These are phyloP conservation scores for Aspergillus nidulans DNA, from an alignment of 495 filamentous ascomycete species.

Conservation along the genomic window DNA sequence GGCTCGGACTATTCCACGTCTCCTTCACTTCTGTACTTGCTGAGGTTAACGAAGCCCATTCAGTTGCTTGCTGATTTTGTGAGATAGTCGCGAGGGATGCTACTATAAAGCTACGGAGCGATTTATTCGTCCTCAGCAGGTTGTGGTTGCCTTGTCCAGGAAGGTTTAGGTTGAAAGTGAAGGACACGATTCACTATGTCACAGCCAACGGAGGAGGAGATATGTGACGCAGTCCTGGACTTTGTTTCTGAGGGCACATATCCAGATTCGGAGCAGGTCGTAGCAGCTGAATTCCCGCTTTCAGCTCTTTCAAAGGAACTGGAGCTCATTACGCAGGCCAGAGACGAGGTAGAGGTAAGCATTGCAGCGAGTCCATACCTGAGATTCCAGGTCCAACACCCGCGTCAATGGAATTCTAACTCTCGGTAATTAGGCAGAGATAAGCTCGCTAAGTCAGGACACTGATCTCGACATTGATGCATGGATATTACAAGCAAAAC, in stretches of 20 bases:
- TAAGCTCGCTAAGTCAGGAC: conserved; percentile 66
- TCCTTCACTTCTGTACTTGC: conserved; percentile 3
- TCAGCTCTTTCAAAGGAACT: conserved; percentile 58
- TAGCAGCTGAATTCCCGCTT: conserved; percentile 57
- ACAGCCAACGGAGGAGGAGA: conserved; percentile 28
- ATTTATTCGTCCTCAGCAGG: too few species aligned
- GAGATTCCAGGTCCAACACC: background rate
- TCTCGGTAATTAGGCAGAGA: conserved; percentile 51
- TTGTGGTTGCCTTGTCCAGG: too few species aligned
- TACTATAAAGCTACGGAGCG: background rate
- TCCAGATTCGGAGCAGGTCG: conserved; percentile 65
- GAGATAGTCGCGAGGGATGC: background rate
- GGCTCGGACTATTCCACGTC: conserved; percentile 2
- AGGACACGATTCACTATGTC: conserved; percentile 26
- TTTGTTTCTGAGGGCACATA: conserved; percentile 69
- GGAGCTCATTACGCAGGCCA: conserved; percentile 59
- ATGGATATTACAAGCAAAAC: conserved; percentile 79
- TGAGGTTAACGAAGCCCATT: background rate
- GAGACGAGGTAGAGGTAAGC: conserved; percentile 64
- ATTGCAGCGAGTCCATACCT: background rate
- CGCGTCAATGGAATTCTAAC: background rate
- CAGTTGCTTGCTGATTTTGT: background rate
- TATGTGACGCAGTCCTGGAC: conserved; percentile 65
- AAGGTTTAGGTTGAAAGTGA: background rate
- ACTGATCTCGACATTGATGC: conserved; percentile 72